Evolutionary conservation across 1,284 basidiomycete genomes (phyloP).

Genomic region (Trichosporon sp.): DNA sequence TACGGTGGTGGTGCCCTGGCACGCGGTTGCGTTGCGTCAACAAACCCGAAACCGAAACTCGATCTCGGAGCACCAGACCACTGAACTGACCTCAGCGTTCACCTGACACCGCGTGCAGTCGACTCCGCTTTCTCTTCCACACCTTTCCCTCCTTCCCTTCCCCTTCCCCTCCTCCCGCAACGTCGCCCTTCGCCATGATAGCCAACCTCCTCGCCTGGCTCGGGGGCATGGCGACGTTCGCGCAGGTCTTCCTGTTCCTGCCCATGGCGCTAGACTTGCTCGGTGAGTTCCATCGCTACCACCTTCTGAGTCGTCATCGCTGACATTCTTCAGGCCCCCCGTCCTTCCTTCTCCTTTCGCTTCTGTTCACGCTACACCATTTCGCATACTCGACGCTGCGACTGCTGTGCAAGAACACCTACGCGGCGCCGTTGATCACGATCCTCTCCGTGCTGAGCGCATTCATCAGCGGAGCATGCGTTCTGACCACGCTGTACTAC

Average conservation of each 20-base stretch:
- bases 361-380: conserved; percentile 46
- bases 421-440: conserved; percentile 39
- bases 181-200: conserved; percentile 8
- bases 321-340: conserved; percentile 36
- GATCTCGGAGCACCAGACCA: neutral
- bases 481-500: conserved; percentile 38
- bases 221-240: conserved; percentile 43
- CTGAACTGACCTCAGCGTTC: neutral
- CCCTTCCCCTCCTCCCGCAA: neutral
- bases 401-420: conserved; percentile 42
- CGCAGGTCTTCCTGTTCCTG: conserved; percentile 41
- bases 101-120: no score
- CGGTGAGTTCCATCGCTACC: conserved; percentile 26
- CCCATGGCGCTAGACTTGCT: conserved; percentile 44
- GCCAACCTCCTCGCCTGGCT: conserved; percentile 26
- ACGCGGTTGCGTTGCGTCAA: neutral
- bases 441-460: conserved; percentile 43
- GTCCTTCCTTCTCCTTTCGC: conserved; percentile 48
- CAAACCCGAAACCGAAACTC: neutral
- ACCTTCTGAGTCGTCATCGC: neutral
- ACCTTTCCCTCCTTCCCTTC: conserved; percentile 1
- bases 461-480: conserved; percentile 33
- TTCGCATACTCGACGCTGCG: conserved; percentile 45
- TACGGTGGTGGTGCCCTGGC: no score
- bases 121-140: no score